These are phyloP conservation scores for Rhinocladiella similis DNA, from an alignment of 2,329 filamentous ascomycete species.

Conservation along the genomic window DNA sequence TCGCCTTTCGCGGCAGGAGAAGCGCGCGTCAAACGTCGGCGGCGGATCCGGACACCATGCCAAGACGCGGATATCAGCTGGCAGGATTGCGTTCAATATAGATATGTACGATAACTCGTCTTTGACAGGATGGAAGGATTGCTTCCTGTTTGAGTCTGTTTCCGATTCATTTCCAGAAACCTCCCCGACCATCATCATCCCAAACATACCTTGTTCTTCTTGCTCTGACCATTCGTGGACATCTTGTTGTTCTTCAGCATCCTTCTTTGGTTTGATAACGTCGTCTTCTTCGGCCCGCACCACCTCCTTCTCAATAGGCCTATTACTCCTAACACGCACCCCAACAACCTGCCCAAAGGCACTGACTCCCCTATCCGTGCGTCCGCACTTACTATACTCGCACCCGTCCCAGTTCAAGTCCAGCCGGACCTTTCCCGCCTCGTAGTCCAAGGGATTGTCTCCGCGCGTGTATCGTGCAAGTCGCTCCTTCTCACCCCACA, in stretches of 20 bases:
- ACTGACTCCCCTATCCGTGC: conserved; percentile 90
- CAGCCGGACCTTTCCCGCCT: conserved; percentile 31
- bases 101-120: conserved; percentile 85
- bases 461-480: conserved; percentile 19
- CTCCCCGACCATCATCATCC: conserved; percentile 34
- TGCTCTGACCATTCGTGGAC: not conserved
- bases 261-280: not conserved
- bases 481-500: conserved; percentile 19
- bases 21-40: conserved; percentile 80
- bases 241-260: not conserved
- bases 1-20: conserved; percentile 85
- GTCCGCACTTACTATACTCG: conserved; percentile 92
- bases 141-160: conserved; percentile 36
- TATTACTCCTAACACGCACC: conserved; percentile 76
- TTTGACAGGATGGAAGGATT: conserved; percentile 62
- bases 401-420: conserved; percentile 75
- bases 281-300: not conserved
- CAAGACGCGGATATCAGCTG: conserved; percentile 82
- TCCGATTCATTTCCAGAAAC: no score
- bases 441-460: conserved; percentile 4
- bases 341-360: conserved; percentile 95
- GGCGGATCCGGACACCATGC: conserved; percentile 90
- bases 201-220: conserved; percentile 27
- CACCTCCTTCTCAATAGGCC: conserved; percentile 50
- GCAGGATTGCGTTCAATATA: conserved; percentile 82